phyloP scores from a whole-genome alignment of 306 rosid species.

The Rubus parviflorus region DNA sequence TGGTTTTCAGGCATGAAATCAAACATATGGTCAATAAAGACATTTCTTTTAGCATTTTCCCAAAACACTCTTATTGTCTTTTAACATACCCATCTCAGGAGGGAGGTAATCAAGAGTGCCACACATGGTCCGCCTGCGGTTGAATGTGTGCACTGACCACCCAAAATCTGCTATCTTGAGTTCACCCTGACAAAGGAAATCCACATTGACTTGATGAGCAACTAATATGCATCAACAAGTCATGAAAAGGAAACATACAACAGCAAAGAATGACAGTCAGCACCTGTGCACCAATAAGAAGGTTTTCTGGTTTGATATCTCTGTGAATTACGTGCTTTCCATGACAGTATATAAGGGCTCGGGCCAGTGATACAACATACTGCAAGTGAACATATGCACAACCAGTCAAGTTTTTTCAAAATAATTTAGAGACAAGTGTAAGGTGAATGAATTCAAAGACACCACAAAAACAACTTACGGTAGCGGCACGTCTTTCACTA shows the following conservation, averaged over 20 bases:
- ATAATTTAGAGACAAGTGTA: neutral
- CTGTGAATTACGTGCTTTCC: conserved; percentile 99
- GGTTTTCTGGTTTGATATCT: conserved; percentile 98
- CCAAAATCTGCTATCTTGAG: conserved; percentile 98
- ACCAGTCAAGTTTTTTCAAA: neutral
- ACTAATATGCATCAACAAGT: conserved; percentile 2
- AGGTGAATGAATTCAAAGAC: neutral
- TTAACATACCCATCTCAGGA: conserved; percentile 93
- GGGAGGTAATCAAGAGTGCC: conserved; percentile 98
- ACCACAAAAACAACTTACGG: conserved; percentile 53
- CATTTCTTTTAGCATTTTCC: neutral
- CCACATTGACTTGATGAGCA: conserved; percentile 25
- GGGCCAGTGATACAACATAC: conserved; percentile 94
- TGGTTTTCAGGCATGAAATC: neutral
- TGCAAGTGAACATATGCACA: conserved; percentile 34
- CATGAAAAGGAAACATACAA: conserved; percentile 16
- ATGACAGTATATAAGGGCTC: conserved; percentile 98
- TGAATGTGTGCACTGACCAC: conserved; percentile 99
- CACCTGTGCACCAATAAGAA: conserved; percentile 92
- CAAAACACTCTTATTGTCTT: neutral
- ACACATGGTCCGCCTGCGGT: conserved; percentile 98
- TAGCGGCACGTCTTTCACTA: conserved; percentile 98
- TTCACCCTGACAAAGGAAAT: conserved; percentile 67
- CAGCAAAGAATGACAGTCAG: conserved; percentile 26
- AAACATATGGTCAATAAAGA: neutral